Evolutionary conservation across 257 asterid species (phyloP), one percentile per base, ranked within the genome.

Genomic region (Fraxinus excelsior): DNA sequence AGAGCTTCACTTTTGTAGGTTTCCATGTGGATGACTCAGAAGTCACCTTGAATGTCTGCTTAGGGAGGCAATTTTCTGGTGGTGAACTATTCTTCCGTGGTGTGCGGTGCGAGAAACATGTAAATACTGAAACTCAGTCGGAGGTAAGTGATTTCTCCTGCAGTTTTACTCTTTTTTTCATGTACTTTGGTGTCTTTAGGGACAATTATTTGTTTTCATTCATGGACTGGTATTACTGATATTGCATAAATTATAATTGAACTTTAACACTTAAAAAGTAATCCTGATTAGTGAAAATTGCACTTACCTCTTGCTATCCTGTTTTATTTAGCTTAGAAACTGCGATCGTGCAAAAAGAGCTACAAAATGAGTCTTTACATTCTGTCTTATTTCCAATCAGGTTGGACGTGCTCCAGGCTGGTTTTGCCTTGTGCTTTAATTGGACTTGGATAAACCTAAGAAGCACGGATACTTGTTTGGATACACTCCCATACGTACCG

Each of bases 1-100:
- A 76, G 85, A 72, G 67, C 76, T 80, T 74, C 72, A 67, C 75
- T 71, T 72, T 62, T 81, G 71, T 83, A 95, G 99, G 99, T 79
- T 95, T 95, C 77, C 99, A 95, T 79, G 98, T 95, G 84, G 99
- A 95, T 87, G 99, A 95, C 82, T 87, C 99, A 58, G 99, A 95
- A 85, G 99, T 95, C 80, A 95, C 97, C 56, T 88, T 95, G 87
- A 95, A 95, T 85, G 96, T 95, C 78, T 95, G 99, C 87, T 81
- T 95, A 85, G 97, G 99, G 46, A 95, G 86, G 85, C 96, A 95
- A 75, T 95, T 93, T 77, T 82, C 90, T 68, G 99, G 99, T 34
- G 99, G 99, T 69, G 99, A 93, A 83, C 89, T 95, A 72, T 95
- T 88, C 83, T 91, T 95, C 73, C 97, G 99, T 46, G 99, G 99